Evolutionary conservation across 495 filamentous ascomycete species (phyloP), one percentile per base, ranked within the genome.

Genomic region (Hyaloscypha finlandica): DNA sequence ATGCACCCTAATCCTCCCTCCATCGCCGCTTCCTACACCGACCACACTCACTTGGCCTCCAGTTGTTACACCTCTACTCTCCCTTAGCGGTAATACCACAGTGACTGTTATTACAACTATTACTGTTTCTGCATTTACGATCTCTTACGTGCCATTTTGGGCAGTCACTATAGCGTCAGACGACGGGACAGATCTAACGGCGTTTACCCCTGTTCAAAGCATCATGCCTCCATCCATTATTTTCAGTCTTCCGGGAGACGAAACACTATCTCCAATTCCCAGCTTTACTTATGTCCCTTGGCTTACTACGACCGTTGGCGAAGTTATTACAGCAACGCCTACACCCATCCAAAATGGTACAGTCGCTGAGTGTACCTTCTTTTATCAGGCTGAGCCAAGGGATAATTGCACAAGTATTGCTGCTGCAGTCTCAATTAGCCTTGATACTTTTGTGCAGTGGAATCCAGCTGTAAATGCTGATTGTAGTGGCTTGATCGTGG

Each of bases 1-100:
- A 14, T 66, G 64, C 32, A 66, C 53, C 16, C n/a, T 60, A 6
- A 56, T 66, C n/a, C 14, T 66, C 48, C 64, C 64, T 6, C 64
- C 64, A 22, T 59, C 25, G 3, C 64, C 64, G 8, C 64, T 66
- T 6, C 6, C 48, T 30, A 31, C 33, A 19, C 48, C 64, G 2
- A 22, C 42, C 12, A 45, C 35, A 2, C 30, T 66, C n/a, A 32
- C 3, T 37, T 66, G 64, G 64, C 64, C 64, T 19, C 8, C 54
- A 9, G 8, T 66, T 3, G 60, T 55, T 6, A 66, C 64, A 37
- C 3, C 64, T 19, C 8, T 66, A 19, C 55, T 66, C 8, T 66
- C 64, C n/a, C 48, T 33, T 3, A 45, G 33, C 2, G 30, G 9
- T 32, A 55, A 33, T 39, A 14, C 20, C 3, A 60, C 54, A 6